Evolutionary conservation across 805 yeast species (phyloP).

Genomic region (Zygoascus flipseniorum): DNA sequence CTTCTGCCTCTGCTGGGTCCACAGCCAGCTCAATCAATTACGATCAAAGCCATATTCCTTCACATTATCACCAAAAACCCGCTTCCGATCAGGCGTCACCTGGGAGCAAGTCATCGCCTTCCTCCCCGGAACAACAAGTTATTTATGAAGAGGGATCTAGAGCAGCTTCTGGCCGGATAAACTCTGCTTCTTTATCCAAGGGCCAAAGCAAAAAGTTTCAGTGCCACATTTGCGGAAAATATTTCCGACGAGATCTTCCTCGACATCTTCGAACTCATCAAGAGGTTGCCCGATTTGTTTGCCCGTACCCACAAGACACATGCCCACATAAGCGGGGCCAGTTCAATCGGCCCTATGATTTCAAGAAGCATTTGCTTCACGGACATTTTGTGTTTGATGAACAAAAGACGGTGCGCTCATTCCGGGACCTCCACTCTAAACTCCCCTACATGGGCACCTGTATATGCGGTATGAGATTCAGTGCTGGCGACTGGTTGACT

Average conservation of each 20-base stretch:
- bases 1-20: background rate
- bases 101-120: background rate
- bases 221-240: conserved; percentile 46
- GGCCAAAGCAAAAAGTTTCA: conserved; percentile 16
- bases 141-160: background rate
- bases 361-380: conserved; percentile 55
- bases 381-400: conserved; percentile 51
- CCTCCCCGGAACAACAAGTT: background rate
- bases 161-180: background rate
- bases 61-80: background rate
- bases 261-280: conserved; percentile 59
- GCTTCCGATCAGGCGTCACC: background rate
- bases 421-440: conserved; percentile 47
- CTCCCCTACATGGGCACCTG: conserved; percentile 45
- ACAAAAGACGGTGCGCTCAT: conserved; percentile 31
- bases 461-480: conserved; percentile 40
- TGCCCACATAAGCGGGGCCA: conserved; percentile 54
- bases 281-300: conserved; percentile 45
- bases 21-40: background rate
- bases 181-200: background rate
- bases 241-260: conserved; percentile 51
- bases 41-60: background rate
- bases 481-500: conserved; percentile 50
- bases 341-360: conserved; percentile 62
- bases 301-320: conserved; percentile 46